Evolutionary conservation across 352 stramenopile species (phyloP).

Genomic region (Pythium pyrilobum): DNA sequence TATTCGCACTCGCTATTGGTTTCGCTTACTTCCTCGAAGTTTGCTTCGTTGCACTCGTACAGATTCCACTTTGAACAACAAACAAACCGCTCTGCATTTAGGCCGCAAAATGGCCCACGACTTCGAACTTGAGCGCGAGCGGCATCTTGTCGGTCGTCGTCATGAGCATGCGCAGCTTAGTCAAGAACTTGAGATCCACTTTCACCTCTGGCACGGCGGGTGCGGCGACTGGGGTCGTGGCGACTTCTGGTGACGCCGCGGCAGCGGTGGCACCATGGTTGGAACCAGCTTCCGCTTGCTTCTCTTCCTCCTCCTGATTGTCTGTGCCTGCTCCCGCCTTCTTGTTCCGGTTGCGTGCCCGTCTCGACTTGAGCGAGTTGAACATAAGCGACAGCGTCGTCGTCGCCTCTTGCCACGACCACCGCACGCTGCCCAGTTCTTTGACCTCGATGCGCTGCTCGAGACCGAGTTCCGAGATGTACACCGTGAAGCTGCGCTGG

Average conservation of each 20-base stretch:
- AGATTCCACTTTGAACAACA: no score
- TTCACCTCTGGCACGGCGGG: constrained; percentile 1
- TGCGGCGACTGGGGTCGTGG: not conserved
- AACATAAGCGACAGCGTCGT: constrained; percentile 42
- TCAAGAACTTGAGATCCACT: constrained; percentile 57
- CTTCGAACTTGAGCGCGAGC: constrained; percentile 42
- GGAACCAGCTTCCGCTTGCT: constrained; percentile 1
- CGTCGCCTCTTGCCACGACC: constrained; percentile 46
- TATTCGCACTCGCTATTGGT: no score
- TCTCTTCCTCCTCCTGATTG: not conserved
- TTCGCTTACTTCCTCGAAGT: no score
- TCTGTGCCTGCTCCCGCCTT: constrained; percentile 1
- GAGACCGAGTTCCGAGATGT: constrained; percentile 66
- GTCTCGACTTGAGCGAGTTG: constrained; percentile 11
- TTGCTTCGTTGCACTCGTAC: no score
- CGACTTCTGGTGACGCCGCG: not conserved
- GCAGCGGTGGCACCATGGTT: not conserved
- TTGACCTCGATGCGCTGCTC: constrained; percentile 63
- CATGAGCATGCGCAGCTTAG: constrained; percentile 54
- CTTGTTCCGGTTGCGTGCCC: constrained; percentile 6
- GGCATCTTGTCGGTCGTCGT: constrained; percentile 65
- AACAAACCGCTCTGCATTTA: no score
- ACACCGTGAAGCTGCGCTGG: constrained; percentile 72
- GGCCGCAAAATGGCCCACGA: constrained; percentile 33
- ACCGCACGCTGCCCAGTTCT: constrained; percentile 28